Evolutionary conservation across 306 rosid genomes (phyloP), one percentile per base, ranked within the genome.

Genomic region (Dalbergia cochinchinensis): DNA sequence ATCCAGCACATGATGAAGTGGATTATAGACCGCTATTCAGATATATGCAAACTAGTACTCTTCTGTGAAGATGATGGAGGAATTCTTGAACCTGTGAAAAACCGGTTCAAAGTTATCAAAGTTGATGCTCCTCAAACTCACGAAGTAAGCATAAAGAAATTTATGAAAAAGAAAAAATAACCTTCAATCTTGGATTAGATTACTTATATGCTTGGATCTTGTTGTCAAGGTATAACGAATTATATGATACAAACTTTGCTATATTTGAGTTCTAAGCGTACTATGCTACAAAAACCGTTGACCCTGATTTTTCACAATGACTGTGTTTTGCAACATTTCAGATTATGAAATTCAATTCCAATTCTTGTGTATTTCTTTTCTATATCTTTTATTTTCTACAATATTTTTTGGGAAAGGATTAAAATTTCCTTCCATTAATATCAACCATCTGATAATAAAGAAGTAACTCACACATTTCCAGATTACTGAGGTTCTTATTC

Each of bases 1-100:
- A 81, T 90, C 60, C 97, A 90, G 58, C 95, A 92, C 83, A 72
- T 94, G 89, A 89, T 92, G 77, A 92, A 91, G 79, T 94, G 97
- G 97, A 91, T 90, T 60, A 84, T 91, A 83, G 99, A 94, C 80
- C 87, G 99, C 71, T 86, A 91, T 81, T 70, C 90, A 13, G 94
- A 94, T 69, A 76, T 87, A 26, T 92, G 97, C 78, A 90, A 85
- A 79, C 87, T 94, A 35, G 61, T 94, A 20, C 87, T 94, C 47
- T 87, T 93, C 82, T 91, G 97, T 54, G 91, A 90, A 85, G 94
- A 94, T 68, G 94, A 91, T 79, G 76, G 58, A 19, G 63, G 67
- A 64, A 71, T 92, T 48, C 83, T 91, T 51, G 94, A 88, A 55
- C 77, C 90, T 0, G 97, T 91, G 62, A 90, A 81, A 78, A 85